Evolutionary conservation across 208 protist species (phyloP).

Genomic region (Acanthamoeba culbertsoni): DNA sequence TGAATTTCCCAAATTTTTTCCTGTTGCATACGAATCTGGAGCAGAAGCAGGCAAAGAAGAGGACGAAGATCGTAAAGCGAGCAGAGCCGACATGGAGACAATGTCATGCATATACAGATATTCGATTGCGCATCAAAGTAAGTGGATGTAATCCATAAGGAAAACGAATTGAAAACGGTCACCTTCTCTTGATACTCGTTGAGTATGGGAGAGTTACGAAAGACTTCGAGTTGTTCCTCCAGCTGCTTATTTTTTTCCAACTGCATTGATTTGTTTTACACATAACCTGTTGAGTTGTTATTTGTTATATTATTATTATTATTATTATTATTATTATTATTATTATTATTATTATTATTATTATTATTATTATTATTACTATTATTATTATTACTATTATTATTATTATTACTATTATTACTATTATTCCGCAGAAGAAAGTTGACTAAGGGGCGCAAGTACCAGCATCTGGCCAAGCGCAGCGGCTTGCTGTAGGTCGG

Average conservation of each 20-base stretch:
- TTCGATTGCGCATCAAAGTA: too few relatives aligned
- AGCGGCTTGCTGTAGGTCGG: neutral
- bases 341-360: too few relatives aligned
- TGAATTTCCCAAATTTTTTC: conserved; percentile 11
- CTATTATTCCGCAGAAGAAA: neutral
- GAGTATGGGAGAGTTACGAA: neutral
- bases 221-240: conserved; percentile 5
- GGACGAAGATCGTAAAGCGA: too few relatives aligned
- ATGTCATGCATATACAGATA: too few relatives aligned
- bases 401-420: too few relatives aligned
- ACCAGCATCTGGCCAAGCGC: conserved; percentile 35
- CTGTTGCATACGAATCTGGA: neutral
- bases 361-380: too few relatives aligned
- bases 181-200: conserved; percentile 39
- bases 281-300: too few relatives aligned
- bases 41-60: neutral
- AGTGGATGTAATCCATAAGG: neutral
- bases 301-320: too few relatives aligned
- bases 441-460: neutral
- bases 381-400: too few relatives aligned
- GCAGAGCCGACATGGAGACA: too few relatives aligned
- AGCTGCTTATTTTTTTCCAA: conserved; percentile 43
- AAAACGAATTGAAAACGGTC: neutral
- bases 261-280: too few relatives aligned
- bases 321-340: too few relatives aligned